Conservation (phyloP, 192 early-diverging fungal genomes). For the Entomortierella beljakovae region DNA sequence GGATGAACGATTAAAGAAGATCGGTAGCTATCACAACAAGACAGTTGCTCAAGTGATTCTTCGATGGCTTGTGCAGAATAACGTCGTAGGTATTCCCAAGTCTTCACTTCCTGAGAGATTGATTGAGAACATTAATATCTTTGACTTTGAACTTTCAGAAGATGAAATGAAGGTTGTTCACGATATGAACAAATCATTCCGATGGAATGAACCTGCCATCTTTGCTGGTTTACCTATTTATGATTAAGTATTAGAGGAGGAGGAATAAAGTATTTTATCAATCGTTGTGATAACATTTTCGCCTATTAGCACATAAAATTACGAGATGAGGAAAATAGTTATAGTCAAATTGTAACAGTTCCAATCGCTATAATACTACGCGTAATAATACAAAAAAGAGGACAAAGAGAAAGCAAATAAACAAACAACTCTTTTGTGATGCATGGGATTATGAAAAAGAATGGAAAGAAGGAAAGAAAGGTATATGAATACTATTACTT, state of each 20-base stretch:
- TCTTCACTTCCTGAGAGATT: conserved; percentile 63
- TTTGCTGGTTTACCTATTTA: conserved; percentile 61
- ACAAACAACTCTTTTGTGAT: too few species aligned
- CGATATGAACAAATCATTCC: conserved; percentile 51
- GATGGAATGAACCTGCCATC: conserved; percentile 60
- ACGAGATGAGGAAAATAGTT: too few species aligned
- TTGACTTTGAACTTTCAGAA: conserved; percentile 55
- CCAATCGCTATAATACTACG: too few species aligned
- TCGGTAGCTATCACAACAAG: conserved; percentile 64
- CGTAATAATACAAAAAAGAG: too few species aligned
- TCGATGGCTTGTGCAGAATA: conserved; percentile 73
- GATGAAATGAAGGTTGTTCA: conserved; percentile 63
- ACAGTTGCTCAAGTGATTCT: conserved; percentile 73
- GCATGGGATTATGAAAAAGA: too few species aligned
- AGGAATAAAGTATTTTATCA: too few species aligned
- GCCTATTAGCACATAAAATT: too few species aligned
- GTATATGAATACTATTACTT: too few species aligned
- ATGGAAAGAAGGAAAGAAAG: too few species aligned
- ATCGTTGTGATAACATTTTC: too few species aligned
- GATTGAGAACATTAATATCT: conserved; percentile 63
- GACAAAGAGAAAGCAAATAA: too few species aligned
- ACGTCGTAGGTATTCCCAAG: conserved; percentile 78
- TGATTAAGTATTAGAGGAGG: conserved; percentile 28
- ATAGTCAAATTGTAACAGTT: too few species aligned
- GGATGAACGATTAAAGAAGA: conserved; percentile 59